Percentiles rank a stretch among this genome's conserved stretches.
Conservation (phyloP, 202 grass and related monocot species). For the Panicum hallii region DNA sequence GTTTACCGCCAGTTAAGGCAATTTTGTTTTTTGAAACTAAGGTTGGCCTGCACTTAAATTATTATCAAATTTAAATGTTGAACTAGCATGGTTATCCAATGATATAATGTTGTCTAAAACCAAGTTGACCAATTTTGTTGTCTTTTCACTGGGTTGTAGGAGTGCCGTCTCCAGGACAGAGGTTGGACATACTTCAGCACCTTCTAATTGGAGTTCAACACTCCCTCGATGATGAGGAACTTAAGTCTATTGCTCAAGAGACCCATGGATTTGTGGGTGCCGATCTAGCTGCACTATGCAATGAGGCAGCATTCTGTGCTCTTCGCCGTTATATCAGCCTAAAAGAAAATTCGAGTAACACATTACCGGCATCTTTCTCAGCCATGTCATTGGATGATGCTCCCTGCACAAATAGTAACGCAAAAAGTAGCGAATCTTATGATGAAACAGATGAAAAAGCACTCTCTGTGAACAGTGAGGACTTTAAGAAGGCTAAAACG, state of each 20-base stretch:
- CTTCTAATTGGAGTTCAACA: constrained; percentile 68
- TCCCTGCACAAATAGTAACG: constrained; percentile 2
- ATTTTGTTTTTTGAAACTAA: not conserved
- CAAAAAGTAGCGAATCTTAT: constrained; percentile 35
- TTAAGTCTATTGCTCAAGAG: constrained; percentile 61
- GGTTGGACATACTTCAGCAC: constrained; percentile 76
- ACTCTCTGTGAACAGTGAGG: constrained; percentile 64
- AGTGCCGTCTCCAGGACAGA: constrained; percentile 86
- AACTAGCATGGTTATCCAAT: constrained; percentile 32
- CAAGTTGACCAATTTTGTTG: constrained; percentile 21
- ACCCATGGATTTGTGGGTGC: constrained; percentile 98
- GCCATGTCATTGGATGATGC: constrained; percentile 51
- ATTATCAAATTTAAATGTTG: constrained; percentile 22
- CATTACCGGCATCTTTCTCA: constrained; percentile 65
- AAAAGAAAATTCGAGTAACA: constrained; percentile 49
- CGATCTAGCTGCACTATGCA: constrained; percentile 92
- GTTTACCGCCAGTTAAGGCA: not conserved
- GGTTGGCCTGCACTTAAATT: constrained; percentile 22
- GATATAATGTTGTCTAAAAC: constrained; percentile 21
- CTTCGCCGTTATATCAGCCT: constrained; percentile 68
- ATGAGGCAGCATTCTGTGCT: constrained; percentile 77
- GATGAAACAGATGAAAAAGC: constrained; percentile 41
- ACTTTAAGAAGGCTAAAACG: constrained; percentile 85
- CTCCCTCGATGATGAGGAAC: constrained; percentile 58
- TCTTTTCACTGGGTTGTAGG: constrained; percentile 57